These are phyloP conservation scores for Antrodiella citrinella DNA, from an alignment of 768 basidiomycete species.

Conservation along the genomic window DNA sequence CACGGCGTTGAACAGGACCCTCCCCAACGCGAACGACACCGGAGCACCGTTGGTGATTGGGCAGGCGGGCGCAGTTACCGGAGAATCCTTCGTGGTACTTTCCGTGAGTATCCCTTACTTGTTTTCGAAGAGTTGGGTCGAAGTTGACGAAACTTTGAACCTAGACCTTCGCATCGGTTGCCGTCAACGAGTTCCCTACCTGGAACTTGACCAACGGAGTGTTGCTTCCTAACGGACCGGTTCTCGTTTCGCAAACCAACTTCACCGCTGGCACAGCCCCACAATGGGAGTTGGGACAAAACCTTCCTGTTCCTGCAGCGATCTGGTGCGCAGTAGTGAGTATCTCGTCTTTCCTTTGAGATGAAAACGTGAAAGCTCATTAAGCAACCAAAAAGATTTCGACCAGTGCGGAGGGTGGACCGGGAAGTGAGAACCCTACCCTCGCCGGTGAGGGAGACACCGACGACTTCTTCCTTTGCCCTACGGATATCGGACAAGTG, in stretches of 20 bases:
- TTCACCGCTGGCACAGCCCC: background rate
- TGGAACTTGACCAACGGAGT: background rate
- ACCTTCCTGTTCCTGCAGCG: too few species aligned
- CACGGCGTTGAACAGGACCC: slow-evolving; percentile 34
- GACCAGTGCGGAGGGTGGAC: too few species aligned
- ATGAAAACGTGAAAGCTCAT: too few species aligned
- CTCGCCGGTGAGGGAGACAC: background rate
- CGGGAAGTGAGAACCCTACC: too few species aligned
- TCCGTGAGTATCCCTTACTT: background rate
- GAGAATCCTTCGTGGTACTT: background rate
- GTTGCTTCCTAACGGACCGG: background rate
- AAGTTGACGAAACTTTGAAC: background rate
- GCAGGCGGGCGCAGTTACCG: background rate
- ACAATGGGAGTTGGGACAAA: too few species aligned
- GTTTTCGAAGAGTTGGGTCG: too few species aligned
- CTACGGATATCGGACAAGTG: background rate
- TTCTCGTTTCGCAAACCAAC: background rate
- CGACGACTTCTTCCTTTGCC: background rate
- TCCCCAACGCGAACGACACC: slow-evolving; percentile 34
- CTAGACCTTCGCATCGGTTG: background rate
- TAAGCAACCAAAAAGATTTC: too few species aligned
- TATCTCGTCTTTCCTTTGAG: too few species aligned
- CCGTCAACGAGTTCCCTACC: background rate
- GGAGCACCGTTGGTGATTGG: slow-evolving; percentile 35
- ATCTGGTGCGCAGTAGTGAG: too few species aligned